Evolutionary conservation across 2,329 filamentous ascomycete species (phyloP).

Genomic region (Colletotrichum sp.): DNA sequence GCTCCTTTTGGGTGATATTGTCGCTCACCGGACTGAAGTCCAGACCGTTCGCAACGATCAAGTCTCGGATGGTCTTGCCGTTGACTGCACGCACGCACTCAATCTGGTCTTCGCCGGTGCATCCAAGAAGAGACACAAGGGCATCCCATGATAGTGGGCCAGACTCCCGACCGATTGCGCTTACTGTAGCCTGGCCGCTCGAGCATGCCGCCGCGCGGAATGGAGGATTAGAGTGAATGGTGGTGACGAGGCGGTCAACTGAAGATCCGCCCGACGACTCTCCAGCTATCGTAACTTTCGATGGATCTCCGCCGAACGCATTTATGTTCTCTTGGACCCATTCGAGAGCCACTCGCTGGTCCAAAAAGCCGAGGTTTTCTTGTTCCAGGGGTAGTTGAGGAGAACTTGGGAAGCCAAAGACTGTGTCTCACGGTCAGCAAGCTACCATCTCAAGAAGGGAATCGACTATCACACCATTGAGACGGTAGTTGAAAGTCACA

Average conservation of each 20-base stretch:
- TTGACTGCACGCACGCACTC: neutral
- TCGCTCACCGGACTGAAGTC: slow-evolving; percentile 2
- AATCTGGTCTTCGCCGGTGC: neutral
- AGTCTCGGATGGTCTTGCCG: neutral
- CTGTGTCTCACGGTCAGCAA: neutral
- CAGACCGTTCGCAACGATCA: neutral
- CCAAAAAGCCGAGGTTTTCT: slow-evolving; percentile 58
- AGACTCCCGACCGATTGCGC: neutral
- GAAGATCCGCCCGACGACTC: slow-evolving; percentile 60
- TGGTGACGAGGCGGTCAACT: slow-evolving; percentile 32
- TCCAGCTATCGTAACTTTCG: slow-evolving; percentile 66
- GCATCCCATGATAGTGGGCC: neutral
- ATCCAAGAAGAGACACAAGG: neutral
- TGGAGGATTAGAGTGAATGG: neutral
- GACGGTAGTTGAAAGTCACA: slow-evolving; percentile 9
- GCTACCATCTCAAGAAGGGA: neutral
- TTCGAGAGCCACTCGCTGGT: slow-evolving; percentile 61
- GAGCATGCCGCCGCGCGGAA: neutral
- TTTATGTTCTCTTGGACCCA: slow-evolving; percentile 68
- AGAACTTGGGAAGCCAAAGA: slow-evolving; percentile 6
- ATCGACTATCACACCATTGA: neutral
- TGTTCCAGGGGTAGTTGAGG: neutral
- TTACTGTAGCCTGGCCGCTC: slow-evolving; percentile 1
- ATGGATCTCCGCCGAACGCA: slow-evolving; percentile 66
- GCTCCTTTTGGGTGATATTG: neutral